Evolutionary conservation across 306 rosid genomes (phyloP).

Genomic region (Rubus idaeus): DNA sequence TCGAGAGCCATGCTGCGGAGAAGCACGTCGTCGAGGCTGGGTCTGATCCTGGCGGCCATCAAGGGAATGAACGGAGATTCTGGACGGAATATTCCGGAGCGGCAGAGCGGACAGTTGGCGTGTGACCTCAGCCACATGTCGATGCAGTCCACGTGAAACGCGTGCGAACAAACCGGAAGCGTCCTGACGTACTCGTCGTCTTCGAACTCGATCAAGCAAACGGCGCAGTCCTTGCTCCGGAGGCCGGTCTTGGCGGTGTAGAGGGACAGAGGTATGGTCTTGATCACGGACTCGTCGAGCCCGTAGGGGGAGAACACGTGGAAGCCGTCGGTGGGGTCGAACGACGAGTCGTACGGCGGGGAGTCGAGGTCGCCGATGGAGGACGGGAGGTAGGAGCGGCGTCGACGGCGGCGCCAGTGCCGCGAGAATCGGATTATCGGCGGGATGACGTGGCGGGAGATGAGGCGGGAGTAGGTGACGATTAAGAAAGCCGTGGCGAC

Average conservation of each 20-base stretch:
- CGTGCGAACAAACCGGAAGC: conserved; percentile 79
- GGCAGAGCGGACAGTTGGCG: conserved; percentile 96
- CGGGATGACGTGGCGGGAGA: conserved; percentile 77
- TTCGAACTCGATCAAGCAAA: conserved; percentile 76
- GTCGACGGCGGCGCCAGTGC: conserved; percentile 40
- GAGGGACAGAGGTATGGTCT: conserved; percentile 81
- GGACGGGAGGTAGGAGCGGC: conserved; percentile 50
- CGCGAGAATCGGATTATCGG: conserved; percentile 43
- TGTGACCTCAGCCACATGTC: conserved; percentile 93
- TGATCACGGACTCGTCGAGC: conserved; percentile 79
- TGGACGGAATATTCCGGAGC: conserved; percentile 71
- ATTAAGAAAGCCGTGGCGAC: conserved; percentile 80
- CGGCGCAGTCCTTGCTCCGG: conserved; percentile 72
- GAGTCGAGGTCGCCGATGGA: conserved; percentile 76
- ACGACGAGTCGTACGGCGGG: conserved; percentile 69
- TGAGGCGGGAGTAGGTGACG: conserved; percentile 83
- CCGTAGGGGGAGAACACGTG: conserved; percentile 71
- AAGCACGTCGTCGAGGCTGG: conserved; percentile 67
- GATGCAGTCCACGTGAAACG: conserved; percentile 86
- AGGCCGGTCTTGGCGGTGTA: conserved; percentile 37
- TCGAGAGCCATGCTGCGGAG: conserved; percentile 50
- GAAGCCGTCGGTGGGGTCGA: conserved; percentile 50
- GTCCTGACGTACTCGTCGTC: conserved; percentile 81
- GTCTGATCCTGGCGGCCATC: conserved; percentile 86
- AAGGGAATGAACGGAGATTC: conserved; percentile 81